Base-by-base conservation (phyloP, 2,329 filamentous ascomycete species). In the Microdochium nivale region DNA sequence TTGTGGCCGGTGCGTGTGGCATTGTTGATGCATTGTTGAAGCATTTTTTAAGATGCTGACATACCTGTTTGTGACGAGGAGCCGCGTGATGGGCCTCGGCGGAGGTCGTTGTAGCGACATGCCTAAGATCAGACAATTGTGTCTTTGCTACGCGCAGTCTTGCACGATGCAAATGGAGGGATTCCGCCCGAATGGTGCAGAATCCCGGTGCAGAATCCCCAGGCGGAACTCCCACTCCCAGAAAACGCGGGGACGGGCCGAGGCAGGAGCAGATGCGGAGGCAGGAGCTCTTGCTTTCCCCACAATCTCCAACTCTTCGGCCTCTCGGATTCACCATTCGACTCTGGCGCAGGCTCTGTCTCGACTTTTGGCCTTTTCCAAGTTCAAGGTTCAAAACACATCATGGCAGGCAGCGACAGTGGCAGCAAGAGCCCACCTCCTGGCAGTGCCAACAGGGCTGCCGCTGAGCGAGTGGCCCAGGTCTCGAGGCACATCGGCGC, bases 61-160 rank as follows among this genome's bases (percentile, higher is more conserved):
- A 21, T 60, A 77, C 76, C 75, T 74, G 57, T 81, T 81, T 19
- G 76, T 74, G 49, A 81, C 62, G 5, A 82, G 67, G 4, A 81
- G 69, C 24, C 75, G 72, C 51, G 70, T 72, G 49, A 81, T 76
- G 1, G 67, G 65, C 23, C 62, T 25, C 55, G 43, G 62, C 56
- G 54, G 51, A 9, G 47, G 44, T 44, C 40, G 3, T 21, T 44
- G 13, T 21, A 19, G 9, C 40, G 23, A 19, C 9, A 19, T 37
- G 4, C 7, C 11, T 4, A 19, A 16, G 33, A 7, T 16, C 8
- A 30, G 11, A 30, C 27, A 11, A 30, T 30, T 30, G 27, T 5
- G 27, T 5, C 27, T 30, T 5, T 30, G 5, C 5, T 11, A 5
- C 27, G 11, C 5, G 27, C 27, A 5, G 27, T 30, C 27, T 5